Percentiles rank a stretch among this genome's conserved stretches.
phyloP scores from a whole-genome alignment of 257 asterid species.

The Nicotiana noctiflora region DNA sequence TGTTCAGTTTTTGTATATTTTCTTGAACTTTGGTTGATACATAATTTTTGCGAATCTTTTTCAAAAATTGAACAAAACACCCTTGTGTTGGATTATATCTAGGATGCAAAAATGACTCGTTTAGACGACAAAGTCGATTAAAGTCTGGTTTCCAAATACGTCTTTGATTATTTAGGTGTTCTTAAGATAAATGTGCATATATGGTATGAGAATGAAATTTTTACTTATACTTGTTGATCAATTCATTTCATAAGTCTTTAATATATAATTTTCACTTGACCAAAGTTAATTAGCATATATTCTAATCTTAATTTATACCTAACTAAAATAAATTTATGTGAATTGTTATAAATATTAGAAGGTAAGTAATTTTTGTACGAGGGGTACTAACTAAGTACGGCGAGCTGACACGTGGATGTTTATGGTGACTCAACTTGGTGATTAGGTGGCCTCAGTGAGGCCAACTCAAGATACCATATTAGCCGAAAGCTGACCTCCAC shows the following conservation, averaged over 20 bases:
- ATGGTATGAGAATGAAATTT: not conserved
- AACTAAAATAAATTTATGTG: not conserved
- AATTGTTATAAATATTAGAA: not conserved
- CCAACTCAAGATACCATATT: not conserved
- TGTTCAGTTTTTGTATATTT: no score
- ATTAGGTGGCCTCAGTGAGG: not conserved
- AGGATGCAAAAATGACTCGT: not conserved
- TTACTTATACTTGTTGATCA: not conserved
- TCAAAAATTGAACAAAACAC: not conserved
- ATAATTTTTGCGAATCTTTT: not conserved
- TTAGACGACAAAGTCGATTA: not conserved
- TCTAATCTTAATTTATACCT: not conserved
- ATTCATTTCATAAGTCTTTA: no score
- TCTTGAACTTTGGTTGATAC: not conserved
- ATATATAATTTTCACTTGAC: no score
- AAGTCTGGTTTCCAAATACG: not conserved
- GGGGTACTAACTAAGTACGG: not conserved
- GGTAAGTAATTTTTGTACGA: no score
- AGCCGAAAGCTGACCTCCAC: not conserved
- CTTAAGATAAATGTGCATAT: not conserved
- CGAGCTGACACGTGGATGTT: not conserved
- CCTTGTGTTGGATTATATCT: not conserved
- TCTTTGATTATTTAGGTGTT: not conserved
- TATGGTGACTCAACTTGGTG: not conserved
- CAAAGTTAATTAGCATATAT: not conserved